Percentiles rank a stretch among this genome's conserved stretches.
Conservation (phyloP, 306 rosid species). For the Cucumis hystrix region DNA sequence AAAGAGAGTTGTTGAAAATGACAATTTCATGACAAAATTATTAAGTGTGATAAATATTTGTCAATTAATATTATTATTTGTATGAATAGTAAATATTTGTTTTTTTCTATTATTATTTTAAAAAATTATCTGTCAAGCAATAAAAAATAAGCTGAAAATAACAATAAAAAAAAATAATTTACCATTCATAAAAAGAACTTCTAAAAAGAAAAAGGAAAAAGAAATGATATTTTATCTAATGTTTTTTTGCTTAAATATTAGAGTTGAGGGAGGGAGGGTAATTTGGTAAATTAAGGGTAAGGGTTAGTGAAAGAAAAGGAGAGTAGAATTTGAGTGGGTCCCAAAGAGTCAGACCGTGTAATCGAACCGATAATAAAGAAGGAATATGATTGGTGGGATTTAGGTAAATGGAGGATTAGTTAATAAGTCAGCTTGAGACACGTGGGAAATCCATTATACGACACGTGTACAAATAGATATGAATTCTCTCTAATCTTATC, state of each 20-base stretch:
- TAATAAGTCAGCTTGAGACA: not conserved
- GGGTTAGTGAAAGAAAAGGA: not conserved
- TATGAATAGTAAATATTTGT: no score
- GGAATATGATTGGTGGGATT: not conserved
- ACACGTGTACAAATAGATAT: slow-evolving; percentile 14
- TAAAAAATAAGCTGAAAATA: no score
- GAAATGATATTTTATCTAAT: no score
- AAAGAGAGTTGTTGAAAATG: no score
- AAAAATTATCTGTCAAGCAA: no score
- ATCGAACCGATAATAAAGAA: not conserved
- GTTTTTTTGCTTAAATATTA: not conserved
- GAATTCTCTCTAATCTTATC: slow-evolving; percentile 14
- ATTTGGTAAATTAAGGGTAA: not conserved
- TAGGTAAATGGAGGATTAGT: not conserved
- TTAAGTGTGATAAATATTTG: no score
- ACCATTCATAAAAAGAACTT: no score
- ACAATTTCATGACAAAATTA: no score
- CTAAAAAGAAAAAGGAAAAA: no score
- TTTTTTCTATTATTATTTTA: no score
- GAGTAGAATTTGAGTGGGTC: not conserved
- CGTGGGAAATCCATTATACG: not conserved
- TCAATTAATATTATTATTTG: no score
- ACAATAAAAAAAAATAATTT: no score
- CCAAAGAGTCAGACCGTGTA: not conserved
- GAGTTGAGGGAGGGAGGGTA: not conserved